Percentiles rank a stretch among this genome's conserved stretches.
Conservation (phyloP, 2,329 filamentous ascomycete genomes). For the Talaromyces albobiverticillius region DNA sequence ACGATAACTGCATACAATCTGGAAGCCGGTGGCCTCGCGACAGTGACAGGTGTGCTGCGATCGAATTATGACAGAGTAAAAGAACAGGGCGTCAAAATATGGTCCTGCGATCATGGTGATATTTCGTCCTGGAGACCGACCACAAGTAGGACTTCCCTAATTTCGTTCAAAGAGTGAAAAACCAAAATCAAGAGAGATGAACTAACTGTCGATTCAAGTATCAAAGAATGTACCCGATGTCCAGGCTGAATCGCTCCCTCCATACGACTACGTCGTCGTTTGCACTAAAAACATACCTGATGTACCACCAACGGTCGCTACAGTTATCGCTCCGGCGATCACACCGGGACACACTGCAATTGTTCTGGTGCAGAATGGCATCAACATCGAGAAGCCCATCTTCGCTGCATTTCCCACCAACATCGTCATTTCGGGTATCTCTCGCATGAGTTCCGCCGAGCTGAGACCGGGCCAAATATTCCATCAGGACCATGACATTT, state of each 20-base stretch:
- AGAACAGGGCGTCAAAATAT: slow-evolving; percentile 52
- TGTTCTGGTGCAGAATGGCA: slow-evolving; percentile 57
- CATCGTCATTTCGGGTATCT: slow-evolving; percentile 52
- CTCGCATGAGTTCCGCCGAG: slow-evolving; percentile 52
- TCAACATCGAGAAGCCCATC: slow-evolving; percentile 58
- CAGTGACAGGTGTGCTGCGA: slow-evolving; percentile 54
- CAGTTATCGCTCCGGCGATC: slow-evolving; percentile 51
- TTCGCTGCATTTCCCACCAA: slow-evolving; percentile 51
- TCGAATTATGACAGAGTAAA: slow-evolving; percentile 55
- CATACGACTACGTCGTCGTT: slow-evolving; percentile 56
- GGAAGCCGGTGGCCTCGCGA: slow-evolving; percentile 50
- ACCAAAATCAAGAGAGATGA: background rate
- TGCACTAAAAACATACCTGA: slow-evolving; percentile 60
- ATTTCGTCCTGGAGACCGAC: slow-evolving; percentile 44
- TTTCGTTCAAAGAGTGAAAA: background rate
- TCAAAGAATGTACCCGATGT: slow-evolving; percentile 49
- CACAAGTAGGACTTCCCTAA: slow-evolving; percentile 23
- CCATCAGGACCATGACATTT: slow-evolving; percentile 52
- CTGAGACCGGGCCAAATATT: slow-evolving; percentile 45
- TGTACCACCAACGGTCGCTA: slow-evolving; percentile 45
- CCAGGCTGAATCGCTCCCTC: slow-evolving; percentile 3
- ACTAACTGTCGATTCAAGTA: slow-evolving; percentile 30
- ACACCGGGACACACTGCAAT: slow-evolving; percentile 49
- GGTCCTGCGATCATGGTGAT: slow-evolving; percentile 54
- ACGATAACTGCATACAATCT: slow-evolving; percentile 58